Base-by-base conservation (phyloP, 2,329 filamentous ascomycete genomes). In the Podosphaera aphanis region DNA sequence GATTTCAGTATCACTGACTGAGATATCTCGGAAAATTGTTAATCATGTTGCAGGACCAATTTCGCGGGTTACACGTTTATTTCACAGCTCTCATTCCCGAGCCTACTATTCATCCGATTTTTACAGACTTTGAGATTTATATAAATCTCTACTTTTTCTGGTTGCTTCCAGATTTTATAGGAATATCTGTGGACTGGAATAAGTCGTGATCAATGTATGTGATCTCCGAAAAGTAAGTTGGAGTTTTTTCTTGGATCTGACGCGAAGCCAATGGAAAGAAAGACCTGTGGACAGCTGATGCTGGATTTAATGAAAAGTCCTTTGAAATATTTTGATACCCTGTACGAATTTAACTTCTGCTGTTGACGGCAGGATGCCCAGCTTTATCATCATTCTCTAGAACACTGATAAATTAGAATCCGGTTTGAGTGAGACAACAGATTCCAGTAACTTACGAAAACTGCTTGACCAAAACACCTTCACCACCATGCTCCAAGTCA, bases 401-500 rank as follows among this genome's bases (percentile, higher is more conserved):
- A 35, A 60, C 56, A 47, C 58, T 60, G 37, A 4, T n/a, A 40
- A 4, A 18, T 36, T 15, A 16, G 41, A n/a, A 43, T 48, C 42
- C 51, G 45, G 19, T 27, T 11, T 19, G 5, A 1, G 46, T 27
- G 7, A 21, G 35, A 23, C 45, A 47, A 15, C 18, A 33, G 20
- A 21, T n/a, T 5, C 11, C 10, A 38, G 11, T 10, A 11, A 70
- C 85, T 70, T 66, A 93, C 84, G 84, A 92, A 60, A 85, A 93
- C 59, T 93, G 83, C 61, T 92, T 92, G 45, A 86, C 77, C 54
- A 98, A 63, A 43, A 81, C 83, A 0, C 90, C 90, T 63, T 98
- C 90, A 20, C 90, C 90, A 16, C 90, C 90, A 50, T 83, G 82
- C 55, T 93, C 86, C 66, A 98, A 74, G 60, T 98, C 86, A 46